Evolutionary conservation across 2,329 filamentous ascomycete genomes (phyloP).

Genomic region (Cladosporium austrohemisphaericum): DNA sequence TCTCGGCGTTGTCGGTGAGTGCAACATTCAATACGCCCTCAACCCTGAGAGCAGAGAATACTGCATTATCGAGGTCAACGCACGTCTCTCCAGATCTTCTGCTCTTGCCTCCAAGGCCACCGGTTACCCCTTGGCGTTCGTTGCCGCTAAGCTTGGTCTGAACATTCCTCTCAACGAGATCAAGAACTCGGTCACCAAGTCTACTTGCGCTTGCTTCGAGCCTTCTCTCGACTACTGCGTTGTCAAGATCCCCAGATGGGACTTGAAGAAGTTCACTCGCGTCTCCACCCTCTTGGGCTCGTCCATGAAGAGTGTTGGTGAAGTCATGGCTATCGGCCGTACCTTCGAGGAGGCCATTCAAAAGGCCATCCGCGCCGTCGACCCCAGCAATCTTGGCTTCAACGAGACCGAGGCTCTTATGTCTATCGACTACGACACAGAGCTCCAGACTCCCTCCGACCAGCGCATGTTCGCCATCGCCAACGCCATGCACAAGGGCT

Average conservation of each 20-base stretch:
- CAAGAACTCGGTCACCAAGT: constrained; percentile 90
- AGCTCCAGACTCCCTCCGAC: constrained; percentile 94
- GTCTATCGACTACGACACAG: constrained; percentile 93
- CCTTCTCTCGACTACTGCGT: constrained; percentile 97
- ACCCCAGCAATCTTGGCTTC: constrained; percentile 93
- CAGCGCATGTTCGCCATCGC: constrained; percentile 96
- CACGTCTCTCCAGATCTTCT: constrained; percentile 89
- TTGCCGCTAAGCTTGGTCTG: constrained; percentile 92
- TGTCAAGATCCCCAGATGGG: constrained; percentile 98
- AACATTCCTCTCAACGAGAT: constrained; percentile 95
- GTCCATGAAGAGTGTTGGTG: constrained; percentile 99
- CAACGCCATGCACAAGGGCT: constrained; percentile 93
- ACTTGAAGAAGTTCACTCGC: constrained; percentile 96
- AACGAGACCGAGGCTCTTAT: constrained; percentile 85
- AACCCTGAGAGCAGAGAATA: constrained; percentile 95
- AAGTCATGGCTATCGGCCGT: constrained; percentile 96
- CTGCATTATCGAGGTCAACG: constrained; percentile 99
- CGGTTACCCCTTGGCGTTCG: constrained; percentile 92
- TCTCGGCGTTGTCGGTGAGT: constrained; percentile 94
- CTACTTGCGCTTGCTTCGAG: constrained; percentile 96
- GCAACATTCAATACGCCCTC: constrained; percentile 97
- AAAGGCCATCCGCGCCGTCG: constrained; percentile 92
- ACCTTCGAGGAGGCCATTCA: constrained; percentile 98
- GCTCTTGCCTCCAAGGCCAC: constrained; percentile 95
- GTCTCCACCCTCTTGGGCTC: constrained; percentile 94